Evolutionary conservation across 139 green algal genomes (phyloP).

Genomic region (Coelastrella sp.): DNA sequence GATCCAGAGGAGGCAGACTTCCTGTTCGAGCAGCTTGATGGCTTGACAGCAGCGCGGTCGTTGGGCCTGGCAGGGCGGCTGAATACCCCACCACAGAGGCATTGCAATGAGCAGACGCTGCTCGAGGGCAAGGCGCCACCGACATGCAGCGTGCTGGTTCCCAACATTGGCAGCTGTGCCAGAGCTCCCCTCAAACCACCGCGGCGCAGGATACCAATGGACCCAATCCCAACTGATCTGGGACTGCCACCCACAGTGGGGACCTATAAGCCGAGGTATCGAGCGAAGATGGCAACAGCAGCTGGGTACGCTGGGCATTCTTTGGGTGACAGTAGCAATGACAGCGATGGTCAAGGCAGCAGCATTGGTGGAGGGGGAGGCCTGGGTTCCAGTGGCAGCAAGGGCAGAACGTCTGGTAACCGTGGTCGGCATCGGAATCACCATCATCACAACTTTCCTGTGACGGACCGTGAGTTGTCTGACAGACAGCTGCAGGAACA

Average conservation of each 20-base stretch:
- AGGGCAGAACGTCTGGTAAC: background rate
- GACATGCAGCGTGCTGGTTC: conserved; percentile 34
- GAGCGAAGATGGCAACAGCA: background rate
- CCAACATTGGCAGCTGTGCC: conserved; percentile 42
- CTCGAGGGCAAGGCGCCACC: conserved; percentile 33
- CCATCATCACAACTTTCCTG: background rate
- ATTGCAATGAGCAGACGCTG: conserved; percentile 40
- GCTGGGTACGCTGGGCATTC: background rate
- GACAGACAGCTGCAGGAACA: conserved; percentile 50
- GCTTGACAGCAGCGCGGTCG: conserved; percentile 10
- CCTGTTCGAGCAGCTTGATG: conserved; percentile 34
- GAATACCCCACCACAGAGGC: background rate
- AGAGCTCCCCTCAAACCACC: conserved; percentile 43
- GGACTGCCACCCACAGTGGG: conserved; percentile 6
- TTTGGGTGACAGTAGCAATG: background rate
- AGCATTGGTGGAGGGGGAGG: background rate
- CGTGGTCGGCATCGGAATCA: background rate
- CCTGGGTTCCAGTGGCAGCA: background rate
- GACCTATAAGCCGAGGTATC: conserved; percentile 12
- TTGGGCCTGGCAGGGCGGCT: conserved; percentile 6
- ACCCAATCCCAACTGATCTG: background rate
- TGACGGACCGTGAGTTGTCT: conserved; percentile 23
- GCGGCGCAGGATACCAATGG: background rate
- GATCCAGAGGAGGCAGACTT: conserved; percentile 43
- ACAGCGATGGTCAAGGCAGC: background rate